phyloP scores from a whole-genome alignment of 192 early-diverging fungal species.

The Coemansia sp. region DNA sequence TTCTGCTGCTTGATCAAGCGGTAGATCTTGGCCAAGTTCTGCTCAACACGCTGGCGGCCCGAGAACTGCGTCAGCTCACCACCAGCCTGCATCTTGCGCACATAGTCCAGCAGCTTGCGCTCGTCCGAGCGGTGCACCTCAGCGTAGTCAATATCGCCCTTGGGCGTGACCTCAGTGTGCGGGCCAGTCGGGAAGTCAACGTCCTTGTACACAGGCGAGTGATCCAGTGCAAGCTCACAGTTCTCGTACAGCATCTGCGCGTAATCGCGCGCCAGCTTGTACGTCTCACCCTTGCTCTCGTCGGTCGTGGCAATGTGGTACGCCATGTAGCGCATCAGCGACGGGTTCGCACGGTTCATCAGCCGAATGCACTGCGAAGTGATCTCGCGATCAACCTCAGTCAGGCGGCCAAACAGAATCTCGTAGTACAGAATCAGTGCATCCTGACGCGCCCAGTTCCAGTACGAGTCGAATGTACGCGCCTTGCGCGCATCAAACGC shows the following conservation, averaged over 20 bases:
- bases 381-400: constrained; percentile 86
- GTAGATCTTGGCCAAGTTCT: constrained; percentile 75
- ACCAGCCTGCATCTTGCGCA: constrained; percentile 80
- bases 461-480: constrained; percentile 90
- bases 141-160: constrained; percentile 80
- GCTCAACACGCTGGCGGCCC: constrained; percentile 74
- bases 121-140: constrained; percentile 80
- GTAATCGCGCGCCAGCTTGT: constrained; percentile 76
- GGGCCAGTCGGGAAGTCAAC: constrained; percentile 86
- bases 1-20: constrained; percentile 76
- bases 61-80: constrained; percentile 72
- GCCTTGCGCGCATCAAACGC: constrained; percentile 82
- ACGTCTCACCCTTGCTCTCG: constrained; percentile 78
- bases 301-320: constrained; percentile 81
- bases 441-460: constrained; percentile 93
- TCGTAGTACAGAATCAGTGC: constrained; percentile 87
- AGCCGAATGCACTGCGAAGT: constrained; percentile 87
- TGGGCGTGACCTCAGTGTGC: constrained; percentile 72
- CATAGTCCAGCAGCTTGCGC: constrained; percentile 92
- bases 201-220: constrained; percentile 87
- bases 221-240: constrained; percentile 77
- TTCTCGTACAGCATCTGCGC: constrained; percentile 84
- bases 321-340: constrained; percentile 81
- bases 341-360: constrained; percentile 86
- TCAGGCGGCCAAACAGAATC: constrained; percentile 86